Conservation (phyloP, 805 yeast genomes). For the Kodamaea laetipori region DNA sequence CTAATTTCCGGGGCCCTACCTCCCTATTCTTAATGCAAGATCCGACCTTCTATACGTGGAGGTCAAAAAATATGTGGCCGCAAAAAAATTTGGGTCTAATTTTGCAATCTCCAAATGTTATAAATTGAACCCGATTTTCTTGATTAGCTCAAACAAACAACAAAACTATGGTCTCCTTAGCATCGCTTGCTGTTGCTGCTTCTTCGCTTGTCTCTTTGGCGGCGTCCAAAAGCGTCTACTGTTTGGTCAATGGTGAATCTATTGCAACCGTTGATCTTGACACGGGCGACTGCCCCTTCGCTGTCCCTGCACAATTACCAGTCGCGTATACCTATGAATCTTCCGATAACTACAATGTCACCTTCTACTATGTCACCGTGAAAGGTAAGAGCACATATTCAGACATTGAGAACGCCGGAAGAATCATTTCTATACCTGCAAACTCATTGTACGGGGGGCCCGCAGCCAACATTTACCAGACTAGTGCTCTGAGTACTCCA, state of each 20-base stretch:
- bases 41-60: constrained; percentile 5
- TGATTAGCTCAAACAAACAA: background rate
- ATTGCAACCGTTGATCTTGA: constrained; percentile 42
- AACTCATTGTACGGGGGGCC: constrained; percentile 25
- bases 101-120: constrained; percentile 1
- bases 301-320: constrained; percentile 32
- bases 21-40: background rate
- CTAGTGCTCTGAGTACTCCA: constrained; percentile 30
- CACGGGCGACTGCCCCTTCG: constrained; percentile 43
- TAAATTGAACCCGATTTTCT: background rate
- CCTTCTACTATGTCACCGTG: constrained; percentile 37
- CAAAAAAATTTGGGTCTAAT: background rate
- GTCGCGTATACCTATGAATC: constrained; percentile 28
- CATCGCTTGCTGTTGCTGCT: constrained; percentile 24
- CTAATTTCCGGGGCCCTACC: background rate
- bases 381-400: constrained; percentile 30
- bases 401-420: constrained; percentile 38
- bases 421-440: constrained; percentile 37
- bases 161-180: constrained; percentile 19
- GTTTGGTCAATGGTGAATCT: constrained; percentile 36
- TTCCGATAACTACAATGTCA: constrained; percentile 33
- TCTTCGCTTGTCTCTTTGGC: constrained; percentile 26
- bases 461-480: constrained; percentile 30
- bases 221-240: constrained; percentile 37
- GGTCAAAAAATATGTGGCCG: too few relatives aligned